Percentiles rank a stretch among this genome's conserved stretches.
Evolutionary conservation across 805 yeast genomes (phyloP).

Genomic region (Lachancea thermotolerans): DNA sequence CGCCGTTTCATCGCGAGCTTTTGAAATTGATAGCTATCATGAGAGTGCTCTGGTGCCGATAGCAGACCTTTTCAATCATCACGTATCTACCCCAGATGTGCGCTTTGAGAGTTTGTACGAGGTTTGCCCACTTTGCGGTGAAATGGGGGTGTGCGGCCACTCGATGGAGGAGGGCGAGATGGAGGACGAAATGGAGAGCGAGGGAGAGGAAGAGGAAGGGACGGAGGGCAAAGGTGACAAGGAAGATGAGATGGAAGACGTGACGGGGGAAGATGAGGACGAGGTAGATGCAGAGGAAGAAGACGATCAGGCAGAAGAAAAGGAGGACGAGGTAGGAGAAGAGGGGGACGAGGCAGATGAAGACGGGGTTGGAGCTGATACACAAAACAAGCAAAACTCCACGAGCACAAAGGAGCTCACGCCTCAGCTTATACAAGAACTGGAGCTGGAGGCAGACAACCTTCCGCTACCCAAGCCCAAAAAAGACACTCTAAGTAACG

Average conservation of each 20-base stretch:
- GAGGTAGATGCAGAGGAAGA: too few species aligned
- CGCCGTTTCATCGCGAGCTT: slow-evolving; percentile 70
- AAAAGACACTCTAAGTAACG: neutral
- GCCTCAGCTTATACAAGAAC: neutral
- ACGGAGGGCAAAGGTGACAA: neutral
- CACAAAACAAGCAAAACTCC: too few species aligned
- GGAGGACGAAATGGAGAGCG: slow-evolving; percentile 11
- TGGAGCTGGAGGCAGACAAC: neutral
- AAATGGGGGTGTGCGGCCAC: slow-evolving; percentile 37
- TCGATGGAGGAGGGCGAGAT: slow-evolving; percentile 11
- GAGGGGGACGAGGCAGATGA: too few species aligned
- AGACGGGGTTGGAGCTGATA: too few species aligned
- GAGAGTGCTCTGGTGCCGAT: slow-evolving; percentile 79
- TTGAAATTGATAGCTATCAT: slow-evolving; percentile 70
- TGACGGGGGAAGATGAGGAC: too few species aligned
- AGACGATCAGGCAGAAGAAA: too few species aligned
- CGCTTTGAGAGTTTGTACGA: slow-evolving; percentile 55
- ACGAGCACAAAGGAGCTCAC: too few species aligned
- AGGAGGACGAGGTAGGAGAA: too few species aligned
- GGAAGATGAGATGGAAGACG: too few species aligned
- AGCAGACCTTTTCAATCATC: slow-evolving; percentile 84
- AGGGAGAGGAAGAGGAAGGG: slow-evolving; percentile 12
- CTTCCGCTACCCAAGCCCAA: neutral
- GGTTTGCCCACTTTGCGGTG: slow-evolving; percentile 49
- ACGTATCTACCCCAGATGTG: slow-evolving; percentile 49